phyloP scores from a whole-genome alignment of 2,329 filamentous ascomycete genomes.

The Sordariomycetes sp. region DNA sequence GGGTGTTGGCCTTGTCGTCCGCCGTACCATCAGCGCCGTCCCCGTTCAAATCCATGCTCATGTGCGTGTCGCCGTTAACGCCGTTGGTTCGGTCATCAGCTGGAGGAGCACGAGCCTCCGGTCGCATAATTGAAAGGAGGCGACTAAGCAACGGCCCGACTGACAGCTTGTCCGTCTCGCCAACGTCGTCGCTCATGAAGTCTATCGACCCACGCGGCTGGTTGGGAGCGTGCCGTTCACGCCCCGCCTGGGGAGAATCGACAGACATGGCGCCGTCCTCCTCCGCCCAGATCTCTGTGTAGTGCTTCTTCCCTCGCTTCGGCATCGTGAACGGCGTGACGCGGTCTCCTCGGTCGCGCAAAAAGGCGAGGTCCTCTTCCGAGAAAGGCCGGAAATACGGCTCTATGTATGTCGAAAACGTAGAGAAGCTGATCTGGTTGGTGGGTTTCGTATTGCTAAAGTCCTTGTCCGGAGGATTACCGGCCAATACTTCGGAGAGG shows the following conservation, averaged over 20 bases:
- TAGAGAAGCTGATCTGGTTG: constrained; percentile 87
- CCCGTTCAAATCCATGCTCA: constrained; percentile 42
- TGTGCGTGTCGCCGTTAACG: constrained; percentile 35
- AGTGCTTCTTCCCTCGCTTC: constrained; percentile 70
- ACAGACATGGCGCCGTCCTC: constrained; percentile 74
- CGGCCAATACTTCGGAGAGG: constrained; percentile 73
- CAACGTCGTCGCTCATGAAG: constrained; percentile 72
- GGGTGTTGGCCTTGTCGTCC: constrained; percentile 22
- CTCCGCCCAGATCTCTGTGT: constrained; percentile 84
- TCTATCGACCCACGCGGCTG: constrained; percentile 78
- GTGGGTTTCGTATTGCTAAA: constrained; percentile 89
- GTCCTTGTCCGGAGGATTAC: constrained; percentile 83
- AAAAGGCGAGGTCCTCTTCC: constrained; percentile 87
- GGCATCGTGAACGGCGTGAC: constrained; percentile 76
- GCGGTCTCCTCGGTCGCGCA: constrained; percentile 82
- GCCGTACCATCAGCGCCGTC: constrained; percentile 25
- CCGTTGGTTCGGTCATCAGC: constrained; percentile 38
- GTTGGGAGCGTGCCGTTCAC: constrained; percentile 62
- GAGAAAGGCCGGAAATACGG: constrained; percentile 81
- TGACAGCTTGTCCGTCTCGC: constrained; percentile 80
- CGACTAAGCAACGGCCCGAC: constrained; percentile 77
- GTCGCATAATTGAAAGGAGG: constrained; percentile 67
- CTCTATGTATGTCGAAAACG: constrained; percentile 86
- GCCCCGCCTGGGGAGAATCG: constrained; percentile 46
- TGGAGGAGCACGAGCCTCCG: constrained; percentile 47